Evolutionary conservation across 805 yeast genomes (phyloP).

Genomic region (Ascoidea asiatica): DNA sequence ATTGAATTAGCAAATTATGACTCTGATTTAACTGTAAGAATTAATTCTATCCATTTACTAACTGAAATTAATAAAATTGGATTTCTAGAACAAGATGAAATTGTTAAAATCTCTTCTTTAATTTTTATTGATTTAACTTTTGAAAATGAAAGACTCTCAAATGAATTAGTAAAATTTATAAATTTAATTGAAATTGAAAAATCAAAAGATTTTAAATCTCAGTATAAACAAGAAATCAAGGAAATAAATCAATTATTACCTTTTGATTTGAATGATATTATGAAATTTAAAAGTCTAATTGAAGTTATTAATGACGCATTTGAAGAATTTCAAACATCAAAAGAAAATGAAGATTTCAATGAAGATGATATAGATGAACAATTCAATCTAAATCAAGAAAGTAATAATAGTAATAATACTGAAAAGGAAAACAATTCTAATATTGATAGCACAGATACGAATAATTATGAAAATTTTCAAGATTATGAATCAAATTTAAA

Average conservation of each 20-base stretch:
- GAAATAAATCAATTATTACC: slow-evolving; percentile 9
- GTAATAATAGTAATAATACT: slow-evolving; percentile 1
- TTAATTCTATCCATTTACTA: slow-evolving; percentile 36
- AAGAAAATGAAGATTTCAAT: slow-evolving; percentile 7
- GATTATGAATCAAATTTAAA: not conserved
- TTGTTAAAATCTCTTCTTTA: slow-evolving; percentile 27
- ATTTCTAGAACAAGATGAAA: slow-evolving; percentile 47
- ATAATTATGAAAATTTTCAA: not conserved
- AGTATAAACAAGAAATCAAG: slow-evolving; percentile 19
- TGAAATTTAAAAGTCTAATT: slow-evolving; percentile 18
- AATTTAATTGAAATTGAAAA: slow-evolving; percentile 27
- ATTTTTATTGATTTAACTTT: slow-evolving; percentile 24
- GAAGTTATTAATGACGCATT: slow-evolving; percentile 18
- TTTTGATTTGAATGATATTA: slow-evolving; percentile 16
- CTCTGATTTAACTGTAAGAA: slow-evolving; percentile 39
- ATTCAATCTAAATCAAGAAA: slow-evolving; percentile 1
- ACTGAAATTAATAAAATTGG: slow-evolving; percentile 45
- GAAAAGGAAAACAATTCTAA: not conserved
- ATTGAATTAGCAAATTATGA: slow-evolving; percentile 50
- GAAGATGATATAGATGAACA: slow-evolving; percentile 7
- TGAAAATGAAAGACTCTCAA: slow-evolving; percentile 19
- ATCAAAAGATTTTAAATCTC: slow-evolving; percentile 23
- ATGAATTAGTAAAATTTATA: slow-evolving; percentile 44
- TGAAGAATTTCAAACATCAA: slow-evolving; percentile 8
- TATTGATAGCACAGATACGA: not conserved